A percentile compares a stretch with the other conserved stretches of the same genome.
Conservation (phyloP, 768 basidiomycete genomes). For the Sarcodon sp. region DNA sequence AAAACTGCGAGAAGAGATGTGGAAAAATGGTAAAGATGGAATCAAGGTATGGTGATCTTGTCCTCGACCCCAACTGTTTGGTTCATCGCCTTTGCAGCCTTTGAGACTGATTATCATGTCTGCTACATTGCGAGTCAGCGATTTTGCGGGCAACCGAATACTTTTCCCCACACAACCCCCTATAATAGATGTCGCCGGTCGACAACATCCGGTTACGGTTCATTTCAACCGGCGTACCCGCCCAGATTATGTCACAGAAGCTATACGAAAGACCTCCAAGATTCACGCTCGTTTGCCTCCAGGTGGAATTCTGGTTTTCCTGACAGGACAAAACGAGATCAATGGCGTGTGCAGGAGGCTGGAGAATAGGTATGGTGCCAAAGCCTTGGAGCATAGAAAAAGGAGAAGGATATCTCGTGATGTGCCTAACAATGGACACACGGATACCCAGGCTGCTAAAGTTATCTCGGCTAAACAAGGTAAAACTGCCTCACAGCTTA, state of each 20-base stretch:
- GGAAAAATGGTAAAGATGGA: slow-evolving; percentile 64
- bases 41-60: slow-evolving; percentile 38
- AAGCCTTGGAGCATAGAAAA: slow-evolving; percentile 43
- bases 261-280: slow-evolving; percentile 80
- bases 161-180: slow-evolving; percentile 84
- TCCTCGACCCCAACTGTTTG: neutral
- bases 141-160: slow-evolving; percentile 78
- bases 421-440: slow-evolving; percentile 5
- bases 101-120: slow-evolving; percentile 97
- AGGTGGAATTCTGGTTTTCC: slow-evolving; percentile 86
- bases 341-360: slow-evolving; percentile 70
- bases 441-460: slow-evolving; percentile 16
- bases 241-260: slow-evolving; percentile 83
- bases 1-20: slow-evolving; percentile 79
- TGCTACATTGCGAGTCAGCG: slow-evolving; percentile 86
- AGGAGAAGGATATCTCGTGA: slow-evolving; percentile 18
- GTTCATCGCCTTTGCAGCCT: slow-evolving; percentile 32
- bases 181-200: slow-evolving; percentile 76
- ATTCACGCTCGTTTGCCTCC: slow-evolving; percentile 88
- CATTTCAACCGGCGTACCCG: slow-evolving; percentile 86
- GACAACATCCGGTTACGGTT: slow-evolving; percentile 90
- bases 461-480: slow-evolving; percentile 19
- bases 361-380: slow-evolving; percentile 62
- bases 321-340: slow-evolving; percentile 97
- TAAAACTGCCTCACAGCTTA: neutral